A percentile compares a stretch with the other conserved stretches of the same genome.
Evolutionary conservation across 805 yeast genomes (phyloP).

Genomic region (Ogataea polymorpha): DNA sequence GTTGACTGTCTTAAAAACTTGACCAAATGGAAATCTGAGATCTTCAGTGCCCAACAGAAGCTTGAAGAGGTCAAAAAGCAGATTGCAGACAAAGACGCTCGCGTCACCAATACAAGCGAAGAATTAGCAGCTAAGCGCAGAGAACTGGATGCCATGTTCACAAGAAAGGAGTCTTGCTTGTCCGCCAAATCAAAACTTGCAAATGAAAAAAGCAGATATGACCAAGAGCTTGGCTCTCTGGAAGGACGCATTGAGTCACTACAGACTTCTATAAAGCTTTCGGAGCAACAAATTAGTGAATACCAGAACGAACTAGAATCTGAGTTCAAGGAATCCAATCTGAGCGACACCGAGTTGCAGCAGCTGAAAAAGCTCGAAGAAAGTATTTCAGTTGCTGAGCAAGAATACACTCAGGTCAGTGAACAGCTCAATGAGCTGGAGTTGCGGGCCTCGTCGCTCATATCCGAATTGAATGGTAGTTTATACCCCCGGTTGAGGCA

Average conservation of each 20-base stretch:
- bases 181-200: constrained; percentile 40
- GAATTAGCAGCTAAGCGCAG: constrained; percentile 35
- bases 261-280: constrained; percentile 33
- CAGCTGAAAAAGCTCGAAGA: constrained; percentile 36
- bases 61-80: constrained; percentile 37
- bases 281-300: constrained; percentile 39
- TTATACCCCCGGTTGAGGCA: constrained; percentile 50
- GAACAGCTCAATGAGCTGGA: constrained; percentile 43
- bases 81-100: constrained; percentile 46
- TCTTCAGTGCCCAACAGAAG: constrained; percentile 38
- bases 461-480: constrained; percentile 58
- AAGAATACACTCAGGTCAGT: constrained; percentile 39
- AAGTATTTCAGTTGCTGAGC: constrained; percentile 38
- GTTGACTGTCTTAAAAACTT: constrained; percentile 65
- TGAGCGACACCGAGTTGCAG: constrained; percentile 48
- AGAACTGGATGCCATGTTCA: constrained; percentile 42
- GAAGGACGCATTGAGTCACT: constrained; percentile 36
- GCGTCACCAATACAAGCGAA: constrained; percentile 49
- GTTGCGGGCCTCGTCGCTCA: constrained; percentile 42
- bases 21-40: constrained; percentile 48
- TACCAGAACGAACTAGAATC: constrained; percentile 48
- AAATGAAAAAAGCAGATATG: constrained; percentile 39
- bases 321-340: constrained; percentile 46
- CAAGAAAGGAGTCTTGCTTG: constrained; percentile 42
- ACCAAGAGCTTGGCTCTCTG: constrained; percentile 42